Base-by-base conservation (phyloP, 306 rosid genomes). In the Carpinus fangiana region DNA sequence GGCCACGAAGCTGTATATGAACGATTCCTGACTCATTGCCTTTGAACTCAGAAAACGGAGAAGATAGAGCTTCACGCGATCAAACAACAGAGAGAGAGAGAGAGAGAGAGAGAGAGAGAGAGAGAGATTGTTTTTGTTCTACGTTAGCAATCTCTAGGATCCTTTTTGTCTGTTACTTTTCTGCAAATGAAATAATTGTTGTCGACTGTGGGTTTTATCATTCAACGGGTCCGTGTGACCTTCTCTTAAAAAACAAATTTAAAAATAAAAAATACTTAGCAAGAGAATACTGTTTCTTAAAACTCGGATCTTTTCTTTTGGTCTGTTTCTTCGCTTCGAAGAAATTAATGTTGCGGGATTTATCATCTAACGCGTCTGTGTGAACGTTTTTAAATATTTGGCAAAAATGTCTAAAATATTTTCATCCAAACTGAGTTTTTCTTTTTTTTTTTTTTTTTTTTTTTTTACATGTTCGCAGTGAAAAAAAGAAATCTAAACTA, bases 1-100 rank as follows among this genome's bases (percentile, higher is more conserved):
- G 75, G 98, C 97, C 6, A 95, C 96, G 31, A 95, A 92, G 82
- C 98, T 89, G 76, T 95, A 95, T 59, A 95, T 91, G 76, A 95
- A 92, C 81, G 96, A 89, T 70, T 91, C 98, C 82, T 88, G 91
- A 85, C 90, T 84, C 98, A 93, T 93, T 78, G 16, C 61, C 55
- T 65, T 70, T 78, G 31, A 26, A 73, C 76, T 77, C 82, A 70
- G 60, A 31, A 8, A 8, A 47, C 36, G 3, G 70, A 56, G 31
- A 47, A 31, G 34, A 31, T 5, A 38, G 12, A 16, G 51, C 23
- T 9, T 16, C 18, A n/a, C 26, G 23, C 38, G 7, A 75, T 20
- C 20, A 56, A 13, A 75, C 53, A 53, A 74, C 70, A 51, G 73
- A 51, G 54, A 20, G 53, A 14, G 41, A 43, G 50, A 18, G 46